Conservation (phyloP, 2,329 filamentous ascomycete species). For the Pestalotiopsis fici region DNA sequence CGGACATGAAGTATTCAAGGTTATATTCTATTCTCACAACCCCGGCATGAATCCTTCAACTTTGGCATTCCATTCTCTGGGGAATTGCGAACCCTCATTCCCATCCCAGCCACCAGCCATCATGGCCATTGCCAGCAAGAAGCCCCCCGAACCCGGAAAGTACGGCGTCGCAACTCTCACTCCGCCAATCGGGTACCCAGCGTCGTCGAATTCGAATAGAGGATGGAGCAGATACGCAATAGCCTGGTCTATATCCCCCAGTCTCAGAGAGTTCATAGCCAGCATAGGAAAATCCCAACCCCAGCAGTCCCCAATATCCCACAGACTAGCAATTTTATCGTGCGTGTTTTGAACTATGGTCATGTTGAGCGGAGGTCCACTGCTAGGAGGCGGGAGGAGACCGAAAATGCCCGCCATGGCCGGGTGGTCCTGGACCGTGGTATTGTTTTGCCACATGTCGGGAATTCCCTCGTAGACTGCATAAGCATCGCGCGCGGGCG, state of each 20-base stretch:
- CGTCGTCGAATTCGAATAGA: conserved; percentile 56
- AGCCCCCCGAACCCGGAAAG: conserved; percentile 50
- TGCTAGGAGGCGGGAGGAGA: conserved; percentile 39
- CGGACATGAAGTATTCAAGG: neutral
- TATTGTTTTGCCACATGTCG: conserved; percentile 39
- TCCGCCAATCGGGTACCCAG: conserved; percentile 55
- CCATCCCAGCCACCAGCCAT: conserved; percentile 60
- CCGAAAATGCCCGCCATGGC: conserved; percentile 44
- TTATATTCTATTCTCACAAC: conserved; percentile 19
- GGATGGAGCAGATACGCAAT: conserved; percentile 47
- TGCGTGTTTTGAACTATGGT: conserved; percentile 37
- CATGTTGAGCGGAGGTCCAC: conserved; percentile 34
- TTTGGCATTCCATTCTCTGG: conserved; percentile 45
- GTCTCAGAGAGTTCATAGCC: conserved; percentile 43
- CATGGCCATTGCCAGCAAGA: conserved; percentile 56
- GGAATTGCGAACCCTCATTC: conserved; percentile 45
- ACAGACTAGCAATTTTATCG: conserved; percentile 35
- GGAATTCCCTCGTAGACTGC: conserved; percentile 53
- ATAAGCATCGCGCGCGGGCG: conserved; percentile 47
- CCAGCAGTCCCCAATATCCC: conserved; percentile 40
- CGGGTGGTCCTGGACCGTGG: conserved; percentile 41
- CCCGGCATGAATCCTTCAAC: conserved; percentile 48
- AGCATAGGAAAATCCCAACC: conserved; percentile 47
- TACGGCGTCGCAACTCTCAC: conserved; percentile 57
- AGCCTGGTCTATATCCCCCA: conserved; percentile 39